Conservation (phyloP, 805 yeast genomes). For the Cyberlindnera americana region DNA sequence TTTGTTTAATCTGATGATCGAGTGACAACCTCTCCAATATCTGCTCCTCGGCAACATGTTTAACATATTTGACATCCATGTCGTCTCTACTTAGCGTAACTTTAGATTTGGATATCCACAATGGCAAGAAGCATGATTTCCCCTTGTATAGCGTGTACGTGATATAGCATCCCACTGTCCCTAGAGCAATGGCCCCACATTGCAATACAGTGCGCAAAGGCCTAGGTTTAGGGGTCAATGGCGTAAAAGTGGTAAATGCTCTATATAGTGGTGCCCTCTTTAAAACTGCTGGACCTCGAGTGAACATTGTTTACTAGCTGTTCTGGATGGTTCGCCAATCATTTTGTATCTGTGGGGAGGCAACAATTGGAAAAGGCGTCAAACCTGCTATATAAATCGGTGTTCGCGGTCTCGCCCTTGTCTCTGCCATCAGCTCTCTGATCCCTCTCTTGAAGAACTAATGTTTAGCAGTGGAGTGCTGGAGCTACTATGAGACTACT, state of each 20-base stretch:
- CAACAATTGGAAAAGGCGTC: too few species aligned
- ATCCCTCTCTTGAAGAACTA: too few species aligned
- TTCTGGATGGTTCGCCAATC: not conserved
- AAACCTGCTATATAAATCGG: too few species aligned
- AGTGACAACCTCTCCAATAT: slow-evolving; percentile 24
- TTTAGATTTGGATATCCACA: slow-evolving; percentile 20
- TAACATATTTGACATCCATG: slow-evolving; percentile 20
- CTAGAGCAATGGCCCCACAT: slow-evolving; percentile 12
- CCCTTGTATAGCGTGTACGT: slow-evolving; percentile 19
- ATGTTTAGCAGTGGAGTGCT: too few species aligned
- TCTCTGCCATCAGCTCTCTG: too few species aligned
- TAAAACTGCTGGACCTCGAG: not conserved
- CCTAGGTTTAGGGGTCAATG: slow-evolving; percentile 8
- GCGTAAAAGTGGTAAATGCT: slow-evolving; percentile 5
- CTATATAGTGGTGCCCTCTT: not conserved
- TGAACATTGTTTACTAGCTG: not conserved
- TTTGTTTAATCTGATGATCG: slow-evolving; percentile 16
- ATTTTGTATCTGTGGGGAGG: not conserved
- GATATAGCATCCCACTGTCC: slow-evolving; percentile 19
- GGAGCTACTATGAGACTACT: too few species aligned
- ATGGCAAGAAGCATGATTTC: slow-evolving; percentile 21
- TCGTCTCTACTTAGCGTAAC: slow-evolving; percentile 11
- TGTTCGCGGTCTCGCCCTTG: too few species aligned
- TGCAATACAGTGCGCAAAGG: slow-evolving; percentile 14
- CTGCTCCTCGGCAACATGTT: slow-evolving; percentile 23